These are phyloP conservation scores for Citrus reticulata DNA, from an alignment of 345 rosid species.

Conservation along the genomic window DNA sequence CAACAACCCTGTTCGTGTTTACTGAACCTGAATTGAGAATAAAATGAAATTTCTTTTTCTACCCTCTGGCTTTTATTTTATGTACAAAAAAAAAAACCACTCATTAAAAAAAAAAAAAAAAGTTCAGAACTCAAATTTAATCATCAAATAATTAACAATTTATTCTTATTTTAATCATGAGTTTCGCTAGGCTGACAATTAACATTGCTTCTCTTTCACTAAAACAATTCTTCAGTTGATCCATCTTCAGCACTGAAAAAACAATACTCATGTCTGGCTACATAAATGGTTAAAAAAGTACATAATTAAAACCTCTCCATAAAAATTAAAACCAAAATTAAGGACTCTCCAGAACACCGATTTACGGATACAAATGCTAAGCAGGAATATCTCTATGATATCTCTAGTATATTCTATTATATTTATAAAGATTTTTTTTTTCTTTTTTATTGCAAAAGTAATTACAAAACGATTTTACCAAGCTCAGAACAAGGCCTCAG, in stretches of 20 bases:
- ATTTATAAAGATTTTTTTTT: constrained; percentile 16
- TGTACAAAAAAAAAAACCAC: neutral
- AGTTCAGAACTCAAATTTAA: neutral
- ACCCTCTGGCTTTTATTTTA: no score
- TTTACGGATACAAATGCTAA: neutral
- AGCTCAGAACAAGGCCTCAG: neutral
- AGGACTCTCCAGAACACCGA: neutral
- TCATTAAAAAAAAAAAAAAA: neutral
- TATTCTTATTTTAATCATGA: neutral
- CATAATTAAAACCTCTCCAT: neutral
- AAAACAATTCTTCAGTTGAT: neutral
- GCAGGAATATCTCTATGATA: neutral
- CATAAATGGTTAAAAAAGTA: neutral
- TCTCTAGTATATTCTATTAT: neutral
- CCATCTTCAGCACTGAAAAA: neutral
- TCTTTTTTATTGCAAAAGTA: constrained; percentile 17
- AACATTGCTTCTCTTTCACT: neutral
- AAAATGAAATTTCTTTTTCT: neutral
- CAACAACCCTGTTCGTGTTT: neutral
- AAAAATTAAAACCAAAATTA: neutral
- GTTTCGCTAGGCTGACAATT: neutral
- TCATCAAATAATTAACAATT: neutral
- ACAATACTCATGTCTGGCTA: neutral
- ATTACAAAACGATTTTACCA: constrained; percentile 8
- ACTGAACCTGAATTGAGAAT: no score